Percentiles rank a stretch among this genome's conserved stretches.
Evolutionary conservation across 805 yeast species (phyloP).

Genomic region (Kuraishia floccosa): DNA sequence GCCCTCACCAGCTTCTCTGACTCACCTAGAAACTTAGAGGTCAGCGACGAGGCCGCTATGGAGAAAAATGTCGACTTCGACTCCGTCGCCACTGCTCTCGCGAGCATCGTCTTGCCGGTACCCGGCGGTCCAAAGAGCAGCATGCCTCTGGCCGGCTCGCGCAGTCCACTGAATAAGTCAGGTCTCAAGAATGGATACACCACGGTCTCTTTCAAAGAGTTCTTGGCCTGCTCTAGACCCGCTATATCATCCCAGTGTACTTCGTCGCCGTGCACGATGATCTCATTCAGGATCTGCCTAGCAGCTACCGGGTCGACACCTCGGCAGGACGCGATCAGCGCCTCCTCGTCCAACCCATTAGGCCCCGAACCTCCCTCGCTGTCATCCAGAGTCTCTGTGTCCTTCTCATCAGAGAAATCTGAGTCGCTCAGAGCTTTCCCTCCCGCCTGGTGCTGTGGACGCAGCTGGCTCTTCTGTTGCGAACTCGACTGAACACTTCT

Average conservation of each 20-base stretch:
- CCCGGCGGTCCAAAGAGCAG: constrained; percentile 96
- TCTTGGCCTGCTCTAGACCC: constrained; percentile 82
- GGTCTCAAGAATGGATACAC: constrained; percentile 94
- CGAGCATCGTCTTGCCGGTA: constrained; percentile 97
- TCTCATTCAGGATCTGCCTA: constrained; percentile 76
- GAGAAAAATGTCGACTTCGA: constrained; percentile 88
- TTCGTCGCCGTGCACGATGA: constrained; percentile 81
- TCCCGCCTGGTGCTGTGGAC: too few relatives aligned
- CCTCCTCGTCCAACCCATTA: constrained; percentile 13
- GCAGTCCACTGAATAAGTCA: constrained; percentile 77
- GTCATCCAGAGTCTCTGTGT: constrained; percentile 16
- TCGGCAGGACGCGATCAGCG: constrained; percentile 29
- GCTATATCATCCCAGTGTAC: constrained; percentile 95
- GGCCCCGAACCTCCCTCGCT: constrained; percentile 6
- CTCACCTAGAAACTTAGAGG: constrained; percentile 85
- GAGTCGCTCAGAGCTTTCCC: too few relatives aligned
- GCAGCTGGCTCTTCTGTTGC: too few relatives aligned
- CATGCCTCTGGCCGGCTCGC: constrained; percentile 97
- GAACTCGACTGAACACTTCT: too few relatives aligned
- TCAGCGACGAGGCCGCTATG: constrained; percentile 80
- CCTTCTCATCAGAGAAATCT: too few relatives aligned
- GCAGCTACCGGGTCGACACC: constrained; percentile 80
- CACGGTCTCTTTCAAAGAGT: constrained; percentile 84
- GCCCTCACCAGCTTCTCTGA: constrained; percentile 90
- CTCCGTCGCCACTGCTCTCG: constrained; percentile 94